Evolutionary conservation across 2,329 filamentous ascomycete genomes (phyloP), one percentile per base, ranked within the genome.

Genomic region (Penicillium sp.): DNA sequence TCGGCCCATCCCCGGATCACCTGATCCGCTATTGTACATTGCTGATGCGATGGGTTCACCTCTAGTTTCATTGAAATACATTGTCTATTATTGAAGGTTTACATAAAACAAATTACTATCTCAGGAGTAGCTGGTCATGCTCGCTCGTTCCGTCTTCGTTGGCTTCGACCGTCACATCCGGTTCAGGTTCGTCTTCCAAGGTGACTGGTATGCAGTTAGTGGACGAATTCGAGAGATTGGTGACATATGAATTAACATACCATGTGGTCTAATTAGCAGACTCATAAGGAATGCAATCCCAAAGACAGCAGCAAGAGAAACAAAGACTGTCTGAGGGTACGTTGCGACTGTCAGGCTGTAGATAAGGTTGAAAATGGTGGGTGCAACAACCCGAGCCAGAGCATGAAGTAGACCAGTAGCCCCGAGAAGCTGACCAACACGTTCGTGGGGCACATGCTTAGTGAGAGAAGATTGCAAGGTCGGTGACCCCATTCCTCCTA

Each of bases 371-470:
- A 97, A 96, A 1, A 93, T 67, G 0, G 90, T 81, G 0, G 94
- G 94, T 1, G 88, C 86, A 10, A 96, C 69, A 2, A 97, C 85
- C 55, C 91, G 80, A 3, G 89, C 84, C 29, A 96, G 74, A 1
- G 91, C 89, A 72, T 97, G 93, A 51, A 97, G 74, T 55, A 97
- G 78, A 0, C 93, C 94, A 13, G 87, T 88, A 1, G 91, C 92
- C 18, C 94, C 94, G 0, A 99, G 81, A n/a, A 97, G 77, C 68
- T 94, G 86, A 0, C 94, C 94, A 0, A 94, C 87, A 40, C 84
- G 83, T 57, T 94, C 89, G 0, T 85, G 80, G 0, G 92, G 90
- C 0, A 97, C 87, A 69, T 97, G 94, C 68, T 97, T 97, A 17
- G 91, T 97, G 44, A 97, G 77, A 0, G 88, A 83, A 1, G 89